Evolutionary conservation across 2,329 filamentous ascomycete species (phyloP), one percentile per base, ranked within the genome.

Genomic region (Dothistroma septosporum): DNA sequence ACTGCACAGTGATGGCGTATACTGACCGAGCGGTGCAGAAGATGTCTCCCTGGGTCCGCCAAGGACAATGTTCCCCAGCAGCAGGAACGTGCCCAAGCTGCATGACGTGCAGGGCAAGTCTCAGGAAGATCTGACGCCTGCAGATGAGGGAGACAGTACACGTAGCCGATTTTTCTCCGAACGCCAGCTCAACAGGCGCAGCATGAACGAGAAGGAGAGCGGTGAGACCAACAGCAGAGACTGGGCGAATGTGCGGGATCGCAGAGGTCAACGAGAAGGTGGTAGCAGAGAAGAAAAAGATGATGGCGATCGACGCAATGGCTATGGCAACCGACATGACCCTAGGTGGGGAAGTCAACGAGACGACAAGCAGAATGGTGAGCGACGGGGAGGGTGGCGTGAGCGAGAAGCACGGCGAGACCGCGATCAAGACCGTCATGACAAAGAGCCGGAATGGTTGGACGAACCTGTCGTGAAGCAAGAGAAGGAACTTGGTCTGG

Each of bases 361-460:
- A 55, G 69, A 72, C 12, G 76, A 79, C 76, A 60, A 62, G 70
- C 72, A 73, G 41, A 69, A 76, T 65, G 66, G 77, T 47, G 79
- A 79, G 22, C 76, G 77, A 31, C 48, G 58, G 52, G 78, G 83
- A 55, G 88, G 91, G 67, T 87, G 87, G 79, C 82, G 84, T 31
- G 78, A 80, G 70, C 57, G 77, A 57, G 70, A 74, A 63, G 64
- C 65, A 53, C 63, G 61, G 35, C 58, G 62, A 7, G 83, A 85
- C 59, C 77, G 82, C 56, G 82, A 85, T 46, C 84, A 82, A 28
- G 81, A 82, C 35, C 83, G 84, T 60, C 77, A 83, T 65, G 91
- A 95, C 72, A 87, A 90, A 65, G 91, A 96, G 55, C 92, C 93
- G 5, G 92, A 96, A 75, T 96, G 92, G 93, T 82, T 96, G 75